phyloP scores from a whole-genome alignment of 2,329 filamentous ascomycete species.

The Penicillium sclerotiorum region DNA sequence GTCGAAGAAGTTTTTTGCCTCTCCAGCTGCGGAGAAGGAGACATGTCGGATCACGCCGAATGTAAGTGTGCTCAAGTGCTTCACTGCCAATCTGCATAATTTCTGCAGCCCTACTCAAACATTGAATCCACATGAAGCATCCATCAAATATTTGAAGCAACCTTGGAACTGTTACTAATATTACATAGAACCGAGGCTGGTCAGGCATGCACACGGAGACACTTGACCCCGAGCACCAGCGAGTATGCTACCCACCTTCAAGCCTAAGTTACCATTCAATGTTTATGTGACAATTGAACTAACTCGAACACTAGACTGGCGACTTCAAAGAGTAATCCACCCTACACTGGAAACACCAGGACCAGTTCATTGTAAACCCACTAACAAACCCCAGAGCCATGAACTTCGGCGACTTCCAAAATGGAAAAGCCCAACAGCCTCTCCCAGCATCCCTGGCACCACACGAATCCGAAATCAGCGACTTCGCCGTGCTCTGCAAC shows the following conservation, averaged over 20 bases:
- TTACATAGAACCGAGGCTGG: conserved; percentile 80
- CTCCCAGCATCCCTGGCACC: conserved; percentile 66
- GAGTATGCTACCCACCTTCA: conserved; percentile 52
- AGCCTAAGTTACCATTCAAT: not conserved
- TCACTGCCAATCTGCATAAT: no score
- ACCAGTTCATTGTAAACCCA: not conserved
- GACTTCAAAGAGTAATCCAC: conserved; percentile 80
- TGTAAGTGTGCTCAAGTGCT: conserved; percentile 34
- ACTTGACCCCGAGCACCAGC: conserved; percentile 79
- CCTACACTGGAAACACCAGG: not conserved
- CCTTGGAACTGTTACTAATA: no score
- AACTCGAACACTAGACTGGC: conserved; percentile 58
- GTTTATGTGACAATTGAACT: conserved; percentile 1
- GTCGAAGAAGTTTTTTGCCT: conserved; percentile 73
- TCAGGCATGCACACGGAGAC: conserved; percentile 84
- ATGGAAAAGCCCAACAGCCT: conserved; percentile 73
- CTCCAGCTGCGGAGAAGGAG: conserved; percentile 71
- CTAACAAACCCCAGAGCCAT: conserved; percentile 65
- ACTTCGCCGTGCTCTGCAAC: conserved; percentile 73
- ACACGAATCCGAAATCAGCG: conserved; percentile 63
- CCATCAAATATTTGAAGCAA: no score
- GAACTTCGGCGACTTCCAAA: conserved; percentile 80
- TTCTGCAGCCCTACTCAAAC: no score
- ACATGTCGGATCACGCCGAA: conserved; percentile 71
- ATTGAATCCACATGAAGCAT: no score